Evolutionary conservation across 2,329 filamentous ascomycete species (phyloP).

Genomic region (Penicillium paneum): DNA sequence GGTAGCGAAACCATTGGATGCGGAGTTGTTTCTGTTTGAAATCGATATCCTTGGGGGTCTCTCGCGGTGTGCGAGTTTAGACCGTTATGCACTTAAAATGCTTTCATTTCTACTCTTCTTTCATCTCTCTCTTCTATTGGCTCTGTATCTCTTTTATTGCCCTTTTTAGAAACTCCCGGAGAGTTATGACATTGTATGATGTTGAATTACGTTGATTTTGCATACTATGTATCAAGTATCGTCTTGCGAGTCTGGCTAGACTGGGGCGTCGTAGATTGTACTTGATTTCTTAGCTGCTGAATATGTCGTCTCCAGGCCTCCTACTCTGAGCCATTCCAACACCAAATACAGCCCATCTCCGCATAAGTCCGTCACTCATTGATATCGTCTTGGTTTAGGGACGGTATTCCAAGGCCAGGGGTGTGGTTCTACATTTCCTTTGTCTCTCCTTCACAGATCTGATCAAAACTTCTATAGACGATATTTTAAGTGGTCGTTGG

Average conservation of each 20-base stretch:
- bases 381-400: background rate
- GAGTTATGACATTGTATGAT: constrained; percentile 16
- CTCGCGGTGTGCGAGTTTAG: constrained; percentile 30
- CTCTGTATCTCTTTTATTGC: constrained; percentile 12
- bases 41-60: constrained; percentile 32
- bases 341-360: background rate
- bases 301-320: background rate
- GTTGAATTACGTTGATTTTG: constrained; percentile 9
- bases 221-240: constrained; percentile 15
- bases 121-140: constrained; percentile 3
- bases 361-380: background rate
- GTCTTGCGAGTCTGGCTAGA: background rate
- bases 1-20: constrained; percentile 39
- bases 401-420: background rate
- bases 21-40: constrained; percentile 36
- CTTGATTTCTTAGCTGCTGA: background rate
- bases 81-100: constrained; percentile 31
- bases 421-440: background rate
- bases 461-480: background rate
- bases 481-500: no score
- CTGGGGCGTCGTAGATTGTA: background rate
- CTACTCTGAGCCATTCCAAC: background rate
- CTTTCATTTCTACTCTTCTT: constrained; percentile 17
- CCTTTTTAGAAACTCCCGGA: constrained; percentile 16
- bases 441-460: background rate